Evolutionary conservation across 768 basidiomycete species (phyloP), one percentile per base, ranked within the genome.

Genomic region (Suillus americanus): DNA sequence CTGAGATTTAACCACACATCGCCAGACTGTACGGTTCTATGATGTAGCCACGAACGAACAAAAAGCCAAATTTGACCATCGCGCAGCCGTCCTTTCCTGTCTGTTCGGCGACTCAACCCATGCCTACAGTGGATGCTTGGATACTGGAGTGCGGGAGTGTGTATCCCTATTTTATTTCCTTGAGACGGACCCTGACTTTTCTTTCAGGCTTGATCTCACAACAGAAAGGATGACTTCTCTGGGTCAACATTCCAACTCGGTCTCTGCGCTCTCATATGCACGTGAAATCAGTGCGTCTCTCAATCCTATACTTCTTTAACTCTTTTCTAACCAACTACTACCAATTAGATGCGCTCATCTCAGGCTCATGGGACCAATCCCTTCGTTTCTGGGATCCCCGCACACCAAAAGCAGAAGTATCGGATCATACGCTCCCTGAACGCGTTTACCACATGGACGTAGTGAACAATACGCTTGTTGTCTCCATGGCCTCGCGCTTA

Each of bases 301-400:
- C 37, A 54, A 30, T 30, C 38, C 48, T 62, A 12, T n/a, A 6
- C n/a, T 23, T 40, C 13, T 59, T 20, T 33, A 10, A 30, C 1
- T 57, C 53, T 20, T 46, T 54, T 28, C 54, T 25, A 45, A 12
- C 54, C 25, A 45, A 12, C 37, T 25, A 20, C 51, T 35, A 0
- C 30, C 13, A 13, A 57, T 5, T 69, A 95, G 94, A 91, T 69
- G 66, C 78, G 1, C 80, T 98, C 30, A 83, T 98, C 53, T 90
- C 94, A 0, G 94, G 91, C 13, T 95, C 95, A 18, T 98, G 95
- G 95, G 96, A 98, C 74, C 86, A 89, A 56, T 90, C 93, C 0
- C 72, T 99, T 30, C 90, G 90, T 13, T 86, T 95, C 71, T 97
- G 94, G 90, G 95, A 98, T 71, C 86, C 90, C 0, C 85, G 91